Evolutionary conservation across 2,329 filamentous ascomycete genomes (phyloP).

Genomic region (Venturiaceae sp.): DNA sequence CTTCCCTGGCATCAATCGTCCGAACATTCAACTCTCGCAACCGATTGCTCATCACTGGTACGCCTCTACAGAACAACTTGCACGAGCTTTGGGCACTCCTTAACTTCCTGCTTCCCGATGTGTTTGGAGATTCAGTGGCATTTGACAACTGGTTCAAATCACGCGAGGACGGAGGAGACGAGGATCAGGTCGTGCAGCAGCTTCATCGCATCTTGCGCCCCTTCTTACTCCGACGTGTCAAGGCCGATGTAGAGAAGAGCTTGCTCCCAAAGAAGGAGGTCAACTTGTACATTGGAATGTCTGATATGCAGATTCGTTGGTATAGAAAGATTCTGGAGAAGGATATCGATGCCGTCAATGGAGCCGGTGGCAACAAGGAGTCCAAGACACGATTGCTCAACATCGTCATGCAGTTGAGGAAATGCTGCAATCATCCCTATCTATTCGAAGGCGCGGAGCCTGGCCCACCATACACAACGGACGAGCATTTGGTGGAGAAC

Average conservation of each 20-base stretch:
- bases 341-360: constrained; percentile 97
- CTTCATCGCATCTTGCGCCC: constrained; percentile 86
- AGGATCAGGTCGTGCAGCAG: constrained; percentile 93
- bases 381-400: constrained; percentile 95
- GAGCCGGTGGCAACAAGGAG: constrained; percentile 89
- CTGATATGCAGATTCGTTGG: constrained; percentile 98
- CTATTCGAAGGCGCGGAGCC: constrained; percentile 96
- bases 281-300: constrained; percentile 96
- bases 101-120: constrained; percentile 95
- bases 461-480: constrained; percentile 93
- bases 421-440: constrained; percentile 98
- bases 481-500: constrained; percentile 90
- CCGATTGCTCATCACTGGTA: constrained; percentile 89
- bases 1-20: constrained; percentile 91
- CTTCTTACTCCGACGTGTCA: constrained; percentile 90
- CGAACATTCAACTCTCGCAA: constrained; percentile 94
- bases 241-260: constrained; percentile 97
- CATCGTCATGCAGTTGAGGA: constrained; percentile 98
- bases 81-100: constrained; percentile 96
- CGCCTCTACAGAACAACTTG: constrained; percentile 92
- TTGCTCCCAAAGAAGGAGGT: constrained; percentile 94
- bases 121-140: constrained; percentile 91
- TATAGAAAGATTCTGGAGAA: constrained; percentile 99
- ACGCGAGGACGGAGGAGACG: constrained; percentile 41
- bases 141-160: constrained; percentile 98